Evolutionary conservation across 331 rosid species (phyloP).

Genomic region (Erythrophleum ivorense): DNA sequence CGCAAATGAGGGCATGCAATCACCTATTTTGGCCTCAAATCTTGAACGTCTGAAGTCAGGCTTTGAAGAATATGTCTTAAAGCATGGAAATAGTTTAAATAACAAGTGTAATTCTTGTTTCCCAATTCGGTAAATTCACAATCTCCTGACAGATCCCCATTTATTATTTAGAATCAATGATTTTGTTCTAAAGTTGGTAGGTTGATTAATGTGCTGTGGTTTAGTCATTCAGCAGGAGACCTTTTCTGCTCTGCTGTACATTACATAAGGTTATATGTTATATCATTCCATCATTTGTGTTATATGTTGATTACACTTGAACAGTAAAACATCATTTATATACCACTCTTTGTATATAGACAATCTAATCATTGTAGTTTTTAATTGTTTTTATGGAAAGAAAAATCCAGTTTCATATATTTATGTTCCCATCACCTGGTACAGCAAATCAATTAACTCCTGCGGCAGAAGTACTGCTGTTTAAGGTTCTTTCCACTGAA

Average conservation of each 20-base stretch:
- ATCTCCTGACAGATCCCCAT: conserved; percentile 35
- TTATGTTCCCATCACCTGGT: background rate
- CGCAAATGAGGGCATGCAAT: conserved; percentile 52
- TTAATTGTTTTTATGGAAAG: background rate
- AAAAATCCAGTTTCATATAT: background rate
- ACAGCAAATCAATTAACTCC: background rate
- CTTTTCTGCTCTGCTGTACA: conserved; percentile 12
- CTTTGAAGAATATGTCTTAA: conserved; percentile 71
- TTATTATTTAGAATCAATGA: conserved; percentile 35
- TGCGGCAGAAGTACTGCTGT: background rate
- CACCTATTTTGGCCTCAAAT: conserved; percentile 58
- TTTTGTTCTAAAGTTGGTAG: conserved; percentile 39
- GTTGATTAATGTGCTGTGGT: conserved; percentile 30
- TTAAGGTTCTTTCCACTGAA: background rate
- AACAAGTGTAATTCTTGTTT: conserved; percentile 66
- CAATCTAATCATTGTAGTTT: conserved; percentile 14
- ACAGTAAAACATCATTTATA: conserved; percentile 3
- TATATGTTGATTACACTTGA: conserved; percentile 21
- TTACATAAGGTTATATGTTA: background rate
- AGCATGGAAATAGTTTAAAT: conserved; percentile 66
- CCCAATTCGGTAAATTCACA: conserved; percentile 58
- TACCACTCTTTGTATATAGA: conserved; percentile 11
- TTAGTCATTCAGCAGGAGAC: conserved; percentile 7
- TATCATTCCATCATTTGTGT: conserved; percentile 20
- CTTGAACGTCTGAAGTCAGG: conserved; percentile 78